Base-by-base conservation (phyloP, 768 basidiomycete species). In the Boletus subparvulus region DNA sequence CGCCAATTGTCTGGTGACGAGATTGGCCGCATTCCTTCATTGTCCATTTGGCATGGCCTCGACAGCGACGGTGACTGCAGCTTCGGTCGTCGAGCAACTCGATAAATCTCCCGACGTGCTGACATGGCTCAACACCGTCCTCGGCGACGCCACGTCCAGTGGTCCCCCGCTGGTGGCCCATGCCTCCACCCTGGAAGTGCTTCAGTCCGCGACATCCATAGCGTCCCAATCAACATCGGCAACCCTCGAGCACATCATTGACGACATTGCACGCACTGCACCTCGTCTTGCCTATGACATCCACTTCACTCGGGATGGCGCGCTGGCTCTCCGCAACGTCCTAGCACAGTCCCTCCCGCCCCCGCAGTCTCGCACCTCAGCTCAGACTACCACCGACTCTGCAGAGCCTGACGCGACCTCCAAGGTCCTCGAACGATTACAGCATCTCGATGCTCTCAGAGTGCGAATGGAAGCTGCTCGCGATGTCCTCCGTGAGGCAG, bases 291-390 rank as follows among this genome's bases (percentile, higher is more conserved):
- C 91, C 2, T 98, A 97, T 70, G 97, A 98, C 73, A 79, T 99
- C 36, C 95, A 98, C 69, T 97, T 97, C 76, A 95, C 98, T 86
- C 88, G 92, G 42, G 96, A 98, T 65, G 86, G 88, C 33, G 94
- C 95, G 1, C 73, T 89, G 17, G 81, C 89, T 3, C 79, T 98
- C 24, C 88, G 90, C 58, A 76, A 75, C 30, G 75, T 84, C 10
- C 77, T 99, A 21, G 75, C 80, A 30, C 78, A 79, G 33, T 78
- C 82, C 0, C 74, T 83, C 16, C 82, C 83, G 0, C 54, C 48
- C 9, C 48, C 56, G 13, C 69, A 51, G 28, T 47, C 62, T 41
- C 43, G 37, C 37, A 53, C 33, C 39, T 6, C 54, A 10, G 33
- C 42, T 17, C 52, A 47, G 43, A 40, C 39, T 1, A 24, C 44